Conservation (phyloP, 345 rosid genomes). For the Murraya paniculata region DNA sequence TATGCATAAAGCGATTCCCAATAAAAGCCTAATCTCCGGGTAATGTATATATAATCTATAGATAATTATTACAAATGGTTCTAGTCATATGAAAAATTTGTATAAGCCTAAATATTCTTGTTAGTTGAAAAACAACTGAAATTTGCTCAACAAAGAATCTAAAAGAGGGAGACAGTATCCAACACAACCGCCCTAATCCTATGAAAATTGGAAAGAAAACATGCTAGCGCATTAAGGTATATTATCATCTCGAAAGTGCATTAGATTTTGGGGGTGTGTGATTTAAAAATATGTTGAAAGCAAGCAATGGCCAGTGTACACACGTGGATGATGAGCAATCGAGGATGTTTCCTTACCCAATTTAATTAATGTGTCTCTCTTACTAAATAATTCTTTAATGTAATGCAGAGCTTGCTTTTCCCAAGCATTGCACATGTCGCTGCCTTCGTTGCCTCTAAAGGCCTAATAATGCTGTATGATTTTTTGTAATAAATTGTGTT, state of each 20-base stretch:
- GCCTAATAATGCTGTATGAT: too few relatives aligned
- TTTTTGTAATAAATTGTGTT: too few relatives aligned
- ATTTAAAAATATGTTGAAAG: not conserved
- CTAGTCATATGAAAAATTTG: not conserved
- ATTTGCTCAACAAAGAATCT: not conserved
- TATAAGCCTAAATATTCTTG: too few relatives aligned
- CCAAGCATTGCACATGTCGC: constrained; percentile 1
- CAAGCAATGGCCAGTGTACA: too few relatives aligned
- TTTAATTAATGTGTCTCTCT: not conserved
- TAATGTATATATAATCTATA: too few relatives aligned
- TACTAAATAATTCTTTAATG: not conserved
- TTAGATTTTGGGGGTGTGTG: not conserved
- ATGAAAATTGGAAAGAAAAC: not conserved
- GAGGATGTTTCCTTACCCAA: constrained; percentile 11
- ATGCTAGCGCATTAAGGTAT: constrained; percentile 1
- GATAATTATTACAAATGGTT: not conserved
- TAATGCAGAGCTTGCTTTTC: not conserved
- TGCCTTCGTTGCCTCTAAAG: not conserved
- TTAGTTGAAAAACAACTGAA: not conserved
- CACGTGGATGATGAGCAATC: constrained; percentile 4
- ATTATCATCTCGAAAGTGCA: not conserved
- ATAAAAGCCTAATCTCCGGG: too few relatives aligned
- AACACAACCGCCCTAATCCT: not conserved
- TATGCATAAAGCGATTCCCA: too few relatives aligned
- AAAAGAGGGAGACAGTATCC: not conserved